These are phyloP conservation scores for Lumnitzera racemosa DNA, from an alignment of 345 rosid genomes.

Conservation along the genomic window DNA sequence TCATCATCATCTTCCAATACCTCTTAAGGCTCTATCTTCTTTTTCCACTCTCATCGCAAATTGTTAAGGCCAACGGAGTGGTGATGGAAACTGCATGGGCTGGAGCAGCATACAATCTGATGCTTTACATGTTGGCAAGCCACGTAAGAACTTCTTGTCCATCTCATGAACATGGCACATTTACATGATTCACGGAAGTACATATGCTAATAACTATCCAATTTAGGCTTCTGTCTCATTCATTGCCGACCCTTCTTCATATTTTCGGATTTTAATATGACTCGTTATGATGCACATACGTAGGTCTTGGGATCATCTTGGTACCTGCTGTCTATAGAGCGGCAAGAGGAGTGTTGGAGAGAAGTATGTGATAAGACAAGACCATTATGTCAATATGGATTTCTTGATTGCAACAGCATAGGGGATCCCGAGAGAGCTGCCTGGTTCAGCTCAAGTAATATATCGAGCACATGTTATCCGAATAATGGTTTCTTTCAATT, in stretches of 20 bases:
- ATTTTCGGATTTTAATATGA: not conserved
- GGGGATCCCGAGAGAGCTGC: conserved; percentile 15
- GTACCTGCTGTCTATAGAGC: conserved; percentile 40
- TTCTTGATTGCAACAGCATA: conserved; percentile 23
- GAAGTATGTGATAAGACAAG: conserved; percentile 17
- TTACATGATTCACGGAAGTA: too few relatives aligned
- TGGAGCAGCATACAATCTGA: conserved; percentile 43
- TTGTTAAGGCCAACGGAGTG: conserved; percentile 34
- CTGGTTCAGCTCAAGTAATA: conserved; percentile 28
- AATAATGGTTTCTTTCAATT: conserved; percentile 12
- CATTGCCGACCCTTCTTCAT: too few relatives aligned
- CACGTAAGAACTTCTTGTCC: conserved; percentile 26
- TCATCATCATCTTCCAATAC: conserved; percentile 39
- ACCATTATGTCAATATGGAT: conserved; percentile 17
- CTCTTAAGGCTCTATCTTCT: conserved; percentile 42
- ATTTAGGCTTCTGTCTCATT: too few relatives aligned
- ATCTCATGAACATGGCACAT: too few relatives aligned
- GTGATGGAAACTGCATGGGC: conserved; percentile 46
- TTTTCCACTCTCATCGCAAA: conserved; percentile 41
- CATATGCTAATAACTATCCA: too few relatives aligned
- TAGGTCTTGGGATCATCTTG: conserved; percentile 44
- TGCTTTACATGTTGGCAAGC: conserved; percentile 46
- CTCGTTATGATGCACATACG: not conserved
- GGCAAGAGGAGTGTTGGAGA: conserved; percentile 43
- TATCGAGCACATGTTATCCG: conserved; percentile 26